Base-by-base conservation (phyloP, 306 rosid species). In the Fragaria nilgerrensis region DNA sequence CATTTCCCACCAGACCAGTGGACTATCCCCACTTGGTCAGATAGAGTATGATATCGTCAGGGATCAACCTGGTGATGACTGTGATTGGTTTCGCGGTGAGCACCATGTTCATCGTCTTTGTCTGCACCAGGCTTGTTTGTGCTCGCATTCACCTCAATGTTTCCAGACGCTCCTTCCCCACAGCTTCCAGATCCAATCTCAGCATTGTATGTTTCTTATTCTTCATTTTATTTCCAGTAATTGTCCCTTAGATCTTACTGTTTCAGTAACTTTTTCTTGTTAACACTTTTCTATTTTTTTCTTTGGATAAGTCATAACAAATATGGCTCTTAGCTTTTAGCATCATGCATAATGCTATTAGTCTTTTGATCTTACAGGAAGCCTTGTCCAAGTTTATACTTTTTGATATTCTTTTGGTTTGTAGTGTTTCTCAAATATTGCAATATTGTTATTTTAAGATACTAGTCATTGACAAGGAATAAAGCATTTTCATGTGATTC, bases 31-130 rank as follows among this genome's bases (percentile, higher is more conserved):
- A 32, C 34, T 32, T 32, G 34, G 34, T 32, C 34, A 32, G 34
- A 32, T 23, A 65, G 56, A 85, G 75, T 4, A 90, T 91, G 97
- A 94, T 92, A 70, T 87, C 98, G 29, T 77, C 98, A 4, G 97
- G 96, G 75, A 65, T 92, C 15, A 94, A 94, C 75, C 81, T 94
- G 89, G 98, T 94, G 83, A 94, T 94, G 98, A 94, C 94, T n/a
- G 93, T 89, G 78, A 90, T 92, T 87, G 98, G 96, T 22, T 94
- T 94, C 65, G 91, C 89, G n/a, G 96, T 94, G 70, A 94, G 98
- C 87, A 87, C 94, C 74, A 81, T 89, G 94, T 94, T 94, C 93
- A 94, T 94, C 83, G 91, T 94, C 65, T 92, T 90, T 77, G 91
- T 94, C 13, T 94, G 94, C 78, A 91, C 97, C 0, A 89, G 97